Percentiles rank a stretch among this genome's conserved stretches.
Evolutionary conservation across 805 yeast genomes (phyloP).

Genomic region (Sungouiozyma intestinalis): DNA sequence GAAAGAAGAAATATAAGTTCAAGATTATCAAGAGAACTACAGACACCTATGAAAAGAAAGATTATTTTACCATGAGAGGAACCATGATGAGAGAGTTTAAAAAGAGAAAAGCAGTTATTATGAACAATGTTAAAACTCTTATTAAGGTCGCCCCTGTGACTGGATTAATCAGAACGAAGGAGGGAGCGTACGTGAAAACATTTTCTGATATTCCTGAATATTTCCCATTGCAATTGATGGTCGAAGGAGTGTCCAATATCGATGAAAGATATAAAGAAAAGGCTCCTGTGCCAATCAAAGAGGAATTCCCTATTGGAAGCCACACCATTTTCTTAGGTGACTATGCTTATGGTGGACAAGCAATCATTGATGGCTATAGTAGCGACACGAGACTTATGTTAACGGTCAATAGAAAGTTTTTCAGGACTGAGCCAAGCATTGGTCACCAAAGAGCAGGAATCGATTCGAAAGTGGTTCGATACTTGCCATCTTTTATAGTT

Average conservation of each 20-base stretch:
- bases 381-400: constrained; percentile 36
- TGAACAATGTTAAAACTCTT: constrained; percentile 45
- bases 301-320: constrained; percentile 70
- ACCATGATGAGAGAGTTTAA: constrained; percentile 35
- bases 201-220: constrained; percentile 42
- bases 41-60: constrained; percentile 37
- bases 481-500: constrained; percentile 56
- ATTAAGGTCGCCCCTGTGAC: constrained; percentile 65
- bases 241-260: constrained; percentile 58
- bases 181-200: constrained; percentile 74
- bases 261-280: constrained; percentile 68
- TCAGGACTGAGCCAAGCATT: constrained; percentile 47
- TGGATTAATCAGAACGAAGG: constrained; percentile 58
- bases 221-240: constrained; percentile 74
- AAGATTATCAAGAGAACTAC: constrained; percentile 29
- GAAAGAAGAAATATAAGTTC: constrained; percentile 22
- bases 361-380: constrained; percentile 52
- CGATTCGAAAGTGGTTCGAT: constrained; percentile 48
- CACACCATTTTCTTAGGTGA: constrained; percentile 75
- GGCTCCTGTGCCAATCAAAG: constrained; percentile 64
- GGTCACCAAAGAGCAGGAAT: constrained; percentile 50
- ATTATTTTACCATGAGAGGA: constrained; percentile 34
- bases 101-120: constrained; percentile 49
- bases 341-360: constrained; percentile 78
- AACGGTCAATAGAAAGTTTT: constrained; percentile 42